A percentile compares a stretch with the other conserved stretches of the same genome.
These are phyloP conservation scores for Chaetomiaceae sp. DNA, from an alignment of 2,329 filamentous ascomycete genomes.

Conservation along the genomic window DNA sequence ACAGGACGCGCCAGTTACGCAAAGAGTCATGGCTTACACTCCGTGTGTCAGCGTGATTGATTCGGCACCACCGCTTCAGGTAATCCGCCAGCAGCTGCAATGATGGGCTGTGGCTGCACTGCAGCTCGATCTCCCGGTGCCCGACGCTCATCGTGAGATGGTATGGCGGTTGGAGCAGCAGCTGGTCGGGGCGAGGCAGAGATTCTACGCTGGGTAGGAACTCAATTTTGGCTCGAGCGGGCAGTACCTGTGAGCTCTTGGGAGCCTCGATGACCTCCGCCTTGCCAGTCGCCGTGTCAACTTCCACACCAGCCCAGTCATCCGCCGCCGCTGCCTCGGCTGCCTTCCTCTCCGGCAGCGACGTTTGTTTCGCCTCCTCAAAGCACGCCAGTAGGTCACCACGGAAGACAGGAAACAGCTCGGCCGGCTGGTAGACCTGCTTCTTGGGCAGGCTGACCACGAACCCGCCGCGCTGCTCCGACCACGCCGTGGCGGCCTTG, in stretches of 20 bases:
- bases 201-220: slow-evolving; percentile 37
- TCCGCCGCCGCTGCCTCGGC: no score
- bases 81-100: slow-evolving; percentile 41
- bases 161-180: slow-evolving; percentile 43
- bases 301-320: slow-evolving; percentile 40
- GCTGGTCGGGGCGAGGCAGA: slow-evolving; percentile 42
- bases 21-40: slow-evolving; percentile 19
- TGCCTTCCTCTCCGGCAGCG: no score
- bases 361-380: slow-evolving; percentile 21
- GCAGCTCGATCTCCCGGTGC: slow-evolving; percentile 33
- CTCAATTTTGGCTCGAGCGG: slow-evolving; percentile 17
- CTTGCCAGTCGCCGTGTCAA: slow-evolving; percentile 28
- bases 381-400: slow-evolving; percentile 33
- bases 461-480: slow-evolving; percentile 32
- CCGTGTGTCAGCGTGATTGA: slow-evolving; percentile 34
- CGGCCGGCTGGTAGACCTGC: slow-evolving; percentile 26
- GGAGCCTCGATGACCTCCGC: slow-evolving; percentile 30
- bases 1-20: not conserved
- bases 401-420: slow-evolving; percentile 33
- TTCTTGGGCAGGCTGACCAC: slow-evolving; percentile 34
- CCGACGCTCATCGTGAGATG: slow-evolving; percentile 36
- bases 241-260: not conserved
- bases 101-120: slow-evolving; percentile 43
- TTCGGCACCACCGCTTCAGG: slow-evolving; percentile 41
- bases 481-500: slow-evolving; percentile 34